Base-by-base conservation (phyloP, 495 filamentous ascomycete genomes). In the Neurospora intermedia region DNA sequence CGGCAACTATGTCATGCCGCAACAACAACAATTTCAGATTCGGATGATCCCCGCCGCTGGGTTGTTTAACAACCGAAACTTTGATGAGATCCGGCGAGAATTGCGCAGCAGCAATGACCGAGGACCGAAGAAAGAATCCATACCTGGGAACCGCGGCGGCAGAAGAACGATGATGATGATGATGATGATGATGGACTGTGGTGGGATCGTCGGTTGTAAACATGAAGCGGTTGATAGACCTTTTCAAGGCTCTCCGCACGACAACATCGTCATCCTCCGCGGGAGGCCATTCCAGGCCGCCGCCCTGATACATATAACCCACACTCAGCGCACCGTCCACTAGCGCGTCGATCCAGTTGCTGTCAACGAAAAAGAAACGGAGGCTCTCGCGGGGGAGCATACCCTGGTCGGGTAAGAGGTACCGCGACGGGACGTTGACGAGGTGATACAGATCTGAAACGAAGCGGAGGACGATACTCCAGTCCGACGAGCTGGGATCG, bases 351-450 rank as follows among this genome's bases (percentile, higher is more conserved):
- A 82, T 42, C 86, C 86, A 88, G 66, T 77, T 76, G 1, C 70
- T 18, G 43, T 88, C 86, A 38, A 88, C 80, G 46, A 78, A 71
- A 75, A 88, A 88, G 77, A 85, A 83, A 1, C 86, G 83, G 0
- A 88, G 70, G 7, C 71, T 73, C 74, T 87, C 86, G 18, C 46
- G 39, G 1, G 82, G 83, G 2, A 88, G 74, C 39, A 79, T 75
- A 4, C 71, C 77, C 0, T 81, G 82, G 62, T 87, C 84, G 3
- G 76, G 62, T 59, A 87, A 79, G 16, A 84, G 75, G 69, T 80
- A 84, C 46, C 84, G 87, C 0, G 81, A 75, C 5, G 82, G 82
- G 13, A 85, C 73, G n/a, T 76, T 76, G 3, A 42, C 38, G 1
- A 86, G 77, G 69, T 76, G 81, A 72, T 84, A 73, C 23, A 70